Evolutionary conservation across 1,284 basidiomycete species (phyloP), one percentile per base, ranked within the genome.

Genomic region (Pseudozyma sp.): DNA sequence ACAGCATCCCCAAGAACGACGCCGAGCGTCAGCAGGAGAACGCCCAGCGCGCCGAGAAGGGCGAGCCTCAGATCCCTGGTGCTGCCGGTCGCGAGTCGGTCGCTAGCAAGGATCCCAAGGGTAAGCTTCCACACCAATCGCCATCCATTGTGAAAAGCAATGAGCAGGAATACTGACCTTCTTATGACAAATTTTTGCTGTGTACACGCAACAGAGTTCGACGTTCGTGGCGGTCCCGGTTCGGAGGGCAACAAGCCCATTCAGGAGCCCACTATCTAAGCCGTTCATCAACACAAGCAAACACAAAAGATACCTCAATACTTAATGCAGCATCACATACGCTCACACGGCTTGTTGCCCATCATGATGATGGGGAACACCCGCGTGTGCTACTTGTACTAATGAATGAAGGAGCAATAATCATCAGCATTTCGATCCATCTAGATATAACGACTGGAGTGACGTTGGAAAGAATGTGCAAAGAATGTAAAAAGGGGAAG

Each of bases 181-280:
- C 8, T 31, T 13, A 10, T 11, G 7, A n/a, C 9, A 35, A 8
- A 5, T 16, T 21, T 36, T n/a, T 11, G 16, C 13, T 43, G 12
- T n/a, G 10, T 4, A 44, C 35, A 19, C 34, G 2, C 31, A 39
- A 35, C 62, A 79, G 77, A 77, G 48, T 72, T 69, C 62, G 77
- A 77, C 63, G 35, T 39, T 18, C 69, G 75, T 13, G 77, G 77
- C 4, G 77, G 77, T 25, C 77, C 77, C 40, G 77, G 77, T 36
- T 71, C 69, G n/a, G 50, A 63, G 16, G 70, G 66, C 31, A 61
- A 67, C 71, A 65, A 70, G 59, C 77, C 77, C 13, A 45, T 77
- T n/a, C 75, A 77, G 44, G 67, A 79, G 35, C 77, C 77, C 11
- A 54, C 59, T 10, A 43, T 79, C 39, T 79, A 70, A 67, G 7